These are phyloP conservation scores for Avena eriantha DNA, from an alignment of 176 grass and related monocot species.

Conservation along the genomic window DNA sequence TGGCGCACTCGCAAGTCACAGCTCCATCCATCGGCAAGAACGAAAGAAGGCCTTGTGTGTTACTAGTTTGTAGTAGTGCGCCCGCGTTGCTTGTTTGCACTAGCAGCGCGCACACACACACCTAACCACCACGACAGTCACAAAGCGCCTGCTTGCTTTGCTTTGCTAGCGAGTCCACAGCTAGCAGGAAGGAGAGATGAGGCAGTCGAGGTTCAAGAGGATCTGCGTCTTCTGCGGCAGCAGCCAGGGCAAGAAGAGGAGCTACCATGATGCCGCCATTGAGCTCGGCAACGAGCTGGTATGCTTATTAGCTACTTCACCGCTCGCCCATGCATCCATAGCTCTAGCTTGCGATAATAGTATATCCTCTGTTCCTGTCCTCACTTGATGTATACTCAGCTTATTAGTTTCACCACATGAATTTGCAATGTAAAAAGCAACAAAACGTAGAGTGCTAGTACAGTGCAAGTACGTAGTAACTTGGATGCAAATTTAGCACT, in stretches of 20 bases:
- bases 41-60: background rate
- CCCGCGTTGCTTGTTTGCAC: constrained; percentile 36
- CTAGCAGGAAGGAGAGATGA: constrained; percentile 42
- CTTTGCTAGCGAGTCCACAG: background rate
- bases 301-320: background rate
- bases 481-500: background rate
- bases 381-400: background rate
- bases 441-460: background rate
- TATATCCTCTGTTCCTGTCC: background rate
- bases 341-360: background rate
- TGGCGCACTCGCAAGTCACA: constrained; percentile 49
- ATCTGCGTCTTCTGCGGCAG: constrained; percentile 99
- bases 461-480: background rate
- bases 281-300: constrained; percentile 99
- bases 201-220: constrained; percentile 86
- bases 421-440: background rate
- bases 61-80: constrained; percentile 21
- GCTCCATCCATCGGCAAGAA: background rate
- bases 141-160: constrained; percentile 1
- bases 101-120: constrained; percentile 6
- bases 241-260: constrained; percentile 91
- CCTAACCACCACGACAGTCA: background rate
- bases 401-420: background rate
- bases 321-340: background rate
- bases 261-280: constrained; percentile 89